Conservation (phyloP, 2,329 filamentous ascomycete species). For the Phyllosticta ampelicida region DNA sequence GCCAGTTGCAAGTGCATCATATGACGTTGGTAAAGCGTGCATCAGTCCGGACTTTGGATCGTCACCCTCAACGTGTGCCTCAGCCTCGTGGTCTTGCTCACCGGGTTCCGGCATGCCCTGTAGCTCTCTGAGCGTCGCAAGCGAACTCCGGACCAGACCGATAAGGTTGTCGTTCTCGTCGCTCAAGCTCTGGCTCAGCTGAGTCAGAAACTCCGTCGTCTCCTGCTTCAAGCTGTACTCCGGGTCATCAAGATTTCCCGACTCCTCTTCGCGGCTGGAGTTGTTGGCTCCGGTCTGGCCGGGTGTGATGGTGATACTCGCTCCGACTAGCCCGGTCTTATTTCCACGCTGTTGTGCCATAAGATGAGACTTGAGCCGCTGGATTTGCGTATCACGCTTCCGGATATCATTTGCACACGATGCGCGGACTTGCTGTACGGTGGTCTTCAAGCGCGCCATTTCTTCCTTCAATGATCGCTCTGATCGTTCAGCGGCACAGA, state of each 20-base stretch:
- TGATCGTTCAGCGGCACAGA: constrained; percentile 62
- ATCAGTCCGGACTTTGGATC: constrained; percentile 22
- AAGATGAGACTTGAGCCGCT: constrained; percentile 78
- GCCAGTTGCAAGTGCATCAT: constrained; percentile 60
- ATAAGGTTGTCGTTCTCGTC: constrained; percentile 86
- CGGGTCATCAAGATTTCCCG: constrained; percentile 41
- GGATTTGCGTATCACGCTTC: constrained; percentile 80
- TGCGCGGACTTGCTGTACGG: constrained; percentile 71
- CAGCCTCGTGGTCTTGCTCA: constrained; percentile 19
- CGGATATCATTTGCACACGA: constrained; percentile 86
- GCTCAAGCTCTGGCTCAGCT: constrained; percentile 69
- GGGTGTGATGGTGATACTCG: constrained; percentile 38
- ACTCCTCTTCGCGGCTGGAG: constrained; percentile 41
- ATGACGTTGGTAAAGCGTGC: constrained; percentile 44
- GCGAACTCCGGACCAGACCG: constrained; percentile 57
- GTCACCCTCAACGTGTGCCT: constrained; percentile 23
- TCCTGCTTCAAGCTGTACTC: constrained; percentile 68
- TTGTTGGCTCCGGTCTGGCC: constrained; percentile 19
- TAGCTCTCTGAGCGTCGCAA: constrained; percentile 57
- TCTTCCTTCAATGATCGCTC: constrained; percentile 76
- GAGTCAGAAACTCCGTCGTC: constrained; percentile 83
- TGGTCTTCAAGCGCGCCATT: constrained; percentile 63
- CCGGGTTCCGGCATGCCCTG: constrained; percentile 41
- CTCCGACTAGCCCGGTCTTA: constrained; percentile 34
- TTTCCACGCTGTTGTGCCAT: constrained; percentile 48